Percentiles rank a stretch among this genome's conserved stretches.
phyloP scores from a whole-genome alignment of 768 basidiomycete genomes.

The Pisolithus microcarpus region DNA sequence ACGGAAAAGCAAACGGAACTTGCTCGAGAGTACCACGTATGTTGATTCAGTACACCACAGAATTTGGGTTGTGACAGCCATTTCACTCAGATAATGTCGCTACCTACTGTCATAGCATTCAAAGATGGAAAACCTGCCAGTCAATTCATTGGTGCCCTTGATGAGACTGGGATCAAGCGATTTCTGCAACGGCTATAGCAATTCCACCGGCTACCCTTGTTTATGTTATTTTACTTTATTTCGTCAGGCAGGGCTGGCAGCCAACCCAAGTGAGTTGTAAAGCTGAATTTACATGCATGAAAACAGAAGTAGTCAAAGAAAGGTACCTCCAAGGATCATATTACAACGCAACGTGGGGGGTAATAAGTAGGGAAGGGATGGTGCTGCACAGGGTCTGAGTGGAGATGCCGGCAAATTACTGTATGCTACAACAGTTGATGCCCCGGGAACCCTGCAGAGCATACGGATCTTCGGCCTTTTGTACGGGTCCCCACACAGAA shows the following conservation, averaged over 20 bases:
- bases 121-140: conserved; percentile 50
- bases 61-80: not conserved
- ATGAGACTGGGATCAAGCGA: conserved; percentile 35
- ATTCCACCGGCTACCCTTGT: not conserved
- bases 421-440: conserved; percentile 51
- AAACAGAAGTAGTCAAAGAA: conserved; percentile 1
- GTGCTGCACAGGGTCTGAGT: not conserved
- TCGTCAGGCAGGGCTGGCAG: too few species aligned
- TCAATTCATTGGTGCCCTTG: conserved; percentile 57
- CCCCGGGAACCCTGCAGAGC: conserved; percentile 56
- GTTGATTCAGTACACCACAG: too few species aligned
- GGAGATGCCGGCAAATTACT: conserved; percentile 29
- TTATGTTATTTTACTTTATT: not conserved
- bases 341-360: conserved; percentile 12
- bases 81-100: conserved; percentile 47
- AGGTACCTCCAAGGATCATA: conserved; percentile 8
- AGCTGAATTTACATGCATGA: conserved; percentile 10
- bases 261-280: not conserved
- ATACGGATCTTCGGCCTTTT: conserved; percentile 88
- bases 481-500: conserved; percentile 95
- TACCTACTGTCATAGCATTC: conserved; percentile 81
- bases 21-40: conserved; percentile 43
- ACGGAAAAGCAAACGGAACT: conserved; percentile 47
- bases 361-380: not conserved
- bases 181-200: conserved; percentile 38